These are phyloP conservation scores for Wickerhamiella alocasiicola DNA, from an alignment of 805 yeast genomes.

Conservation along the genomic window DNA sequence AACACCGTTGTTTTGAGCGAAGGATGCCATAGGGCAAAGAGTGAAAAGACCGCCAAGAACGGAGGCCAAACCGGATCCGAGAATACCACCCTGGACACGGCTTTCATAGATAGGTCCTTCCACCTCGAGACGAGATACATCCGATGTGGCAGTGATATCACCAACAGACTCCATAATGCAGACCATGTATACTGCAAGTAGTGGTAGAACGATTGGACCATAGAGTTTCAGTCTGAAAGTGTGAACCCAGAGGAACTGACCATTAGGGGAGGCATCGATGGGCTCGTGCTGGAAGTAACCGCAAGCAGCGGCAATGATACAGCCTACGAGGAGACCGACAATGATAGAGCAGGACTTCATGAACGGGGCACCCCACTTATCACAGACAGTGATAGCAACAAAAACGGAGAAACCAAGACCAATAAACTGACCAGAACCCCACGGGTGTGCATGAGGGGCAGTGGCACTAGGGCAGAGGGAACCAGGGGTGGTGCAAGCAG, in stretches of 20 bases:
- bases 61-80: slow-evolving; percentile 81
- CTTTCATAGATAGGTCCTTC: slow-evolving; percentile 74
- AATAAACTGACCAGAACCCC: slow-evolving; percentile 80
- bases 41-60: slow-evolving; percentile 66
- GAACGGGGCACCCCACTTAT: slow-evolving; percentile 85
- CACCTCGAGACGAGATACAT: slow-evolving; percentile 74
- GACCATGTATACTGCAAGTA: slow-evolving; percentile 69
- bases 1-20: slow-evolving; percentile 94
- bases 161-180: slow-evolving; percentile 91
- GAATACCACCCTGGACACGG: slow-evolving; percentile 83
- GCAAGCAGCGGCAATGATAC: slow-evolving; percentile 85
- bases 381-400: slow-evolving; percentile 59
- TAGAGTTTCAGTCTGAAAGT: slow-evolving; percentile 67
- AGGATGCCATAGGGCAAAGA: slow-evolving; percentile 79
- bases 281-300: slow-evolving; percentile 55
- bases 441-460: slow-evolving; percentile 42
- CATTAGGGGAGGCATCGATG: slow-evolving; percentile 65
- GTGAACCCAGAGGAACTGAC: slow-evolving; percentile 75
- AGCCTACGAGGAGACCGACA: slow-evolving; percentile 70
- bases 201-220: slow-evolving; percentile 78
- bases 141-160: slow-evolving; percentile 88
- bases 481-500: slow-evolving; percentile 32
- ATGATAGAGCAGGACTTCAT: slow-evolving; percentile 92
- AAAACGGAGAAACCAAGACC: slow-evolving; percentile 82
- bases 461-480: slow-evolving; percentile 39